phyloP scores from a whole-genome alignment of 352 stramenopile species.

The Peronospora farinosa region DNA sequence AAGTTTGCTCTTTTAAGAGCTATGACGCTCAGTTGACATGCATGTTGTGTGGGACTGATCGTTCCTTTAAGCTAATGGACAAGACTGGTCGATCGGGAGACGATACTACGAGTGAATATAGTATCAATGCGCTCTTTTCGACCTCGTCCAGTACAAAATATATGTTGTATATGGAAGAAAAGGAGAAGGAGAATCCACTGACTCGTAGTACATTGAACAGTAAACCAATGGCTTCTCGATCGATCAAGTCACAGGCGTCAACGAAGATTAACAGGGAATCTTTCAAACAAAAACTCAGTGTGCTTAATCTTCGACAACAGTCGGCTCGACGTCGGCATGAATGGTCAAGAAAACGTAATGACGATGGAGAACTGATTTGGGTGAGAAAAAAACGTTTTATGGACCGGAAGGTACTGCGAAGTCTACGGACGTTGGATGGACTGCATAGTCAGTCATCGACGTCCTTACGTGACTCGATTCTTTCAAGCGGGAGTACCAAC shows the following conservation, averaged over 20 bases:
- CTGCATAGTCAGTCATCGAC: slow-evolving; percentile 51
- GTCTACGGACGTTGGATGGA: slow-evolving; percentile 37
- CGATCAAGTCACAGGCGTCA: slow-evolving; percentile 20
- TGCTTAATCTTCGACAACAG: slow-evolving; percentile 72
- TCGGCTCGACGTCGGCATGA: slow-evolving; percentile 78
- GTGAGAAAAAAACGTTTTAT: slow-evolving; percentile 71
- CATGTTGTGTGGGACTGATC: slow-evolving; percentile 85
- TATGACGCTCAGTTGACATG: slow-evolving; percentile 82
- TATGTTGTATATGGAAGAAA: slow-evolving; percentile 60
- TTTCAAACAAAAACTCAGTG: slow-evolving; percentile 75
- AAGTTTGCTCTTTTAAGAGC: slow-evolving; percentile 92
- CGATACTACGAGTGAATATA: slow-evolving; percentile 31
- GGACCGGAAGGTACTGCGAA: slow-evolving; percentile 66
- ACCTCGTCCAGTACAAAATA: slow-evolving; percentile 53
- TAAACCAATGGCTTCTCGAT: slow-evolving; percentile 10
- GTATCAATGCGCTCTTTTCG: slow-evolving; percentile 28
- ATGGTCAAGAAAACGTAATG: slow-evolving; percentile 72
- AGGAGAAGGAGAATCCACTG: slow-evolving; percentile 45
- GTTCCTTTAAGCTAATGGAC: slow-evolving; percentile 66
- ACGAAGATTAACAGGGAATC: slow-evolving; percentile 53
- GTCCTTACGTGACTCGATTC: slow-evolving; percentile 63
- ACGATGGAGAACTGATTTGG: slow-evolving; percentile 77
- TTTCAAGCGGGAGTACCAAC: slow-evolving; percentile 49
- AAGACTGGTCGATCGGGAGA: slow-evolving; percentile 30
- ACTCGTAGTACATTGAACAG: slow-evolving; percentile 27